Percentiles rank a stretch among this genome's conserved stretches.
phyloP scores from a whole-genome alignment of 768 basidiomycete genomes.

The Saitozyma podzolica region DNA sequence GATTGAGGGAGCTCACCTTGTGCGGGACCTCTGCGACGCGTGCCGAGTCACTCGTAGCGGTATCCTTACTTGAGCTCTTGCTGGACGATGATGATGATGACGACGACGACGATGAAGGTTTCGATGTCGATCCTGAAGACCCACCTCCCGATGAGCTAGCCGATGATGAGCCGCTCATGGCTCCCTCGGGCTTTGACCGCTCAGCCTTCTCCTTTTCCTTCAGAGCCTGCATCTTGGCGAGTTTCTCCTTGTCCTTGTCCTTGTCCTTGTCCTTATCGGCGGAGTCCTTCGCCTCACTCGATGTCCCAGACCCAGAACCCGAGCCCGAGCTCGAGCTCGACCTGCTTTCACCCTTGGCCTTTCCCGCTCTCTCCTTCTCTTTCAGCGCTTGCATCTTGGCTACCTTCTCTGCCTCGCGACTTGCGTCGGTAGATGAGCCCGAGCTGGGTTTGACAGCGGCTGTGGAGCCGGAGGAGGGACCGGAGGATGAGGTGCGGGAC shows the following conservation, averaged over 20 bases:
- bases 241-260: slow-evolving; percentile 32
- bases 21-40: background rate
- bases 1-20: background rate
- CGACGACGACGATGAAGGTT: background rate
- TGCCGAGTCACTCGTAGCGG: background rate
- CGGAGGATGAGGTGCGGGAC: background rate
- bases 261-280: slow-evolving; percentile 8
- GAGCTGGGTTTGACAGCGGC: background rate
- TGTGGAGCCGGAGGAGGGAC: background rate
- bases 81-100: background rate
- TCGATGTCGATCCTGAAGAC: background rate
- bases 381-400: no score
- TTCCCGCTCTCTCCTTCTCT: no score
- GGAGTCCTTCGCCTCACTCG: background rate
- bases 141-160: background rate
- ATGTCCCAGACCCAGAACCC: no score
- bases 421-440: slow-evolving; percentile 3
- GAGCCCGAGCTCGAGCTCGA: no score
- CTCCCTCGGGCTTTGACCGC: slow-evolving; percentile 6
- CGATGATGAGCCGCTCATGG: slow-evolving; percentile 5
- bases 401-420: no score
- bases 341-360: no score
- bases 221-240: slow-evolving; percentile 29
- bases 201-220: slow-evolving; percentile 24
- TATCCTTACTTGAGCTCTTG: background rate